These are phyloP conservation scores for Ustilago shanxiensis DNA, from an alignment of 1,284 basidiomycete species.

Conservation along the genomic window DNA sequence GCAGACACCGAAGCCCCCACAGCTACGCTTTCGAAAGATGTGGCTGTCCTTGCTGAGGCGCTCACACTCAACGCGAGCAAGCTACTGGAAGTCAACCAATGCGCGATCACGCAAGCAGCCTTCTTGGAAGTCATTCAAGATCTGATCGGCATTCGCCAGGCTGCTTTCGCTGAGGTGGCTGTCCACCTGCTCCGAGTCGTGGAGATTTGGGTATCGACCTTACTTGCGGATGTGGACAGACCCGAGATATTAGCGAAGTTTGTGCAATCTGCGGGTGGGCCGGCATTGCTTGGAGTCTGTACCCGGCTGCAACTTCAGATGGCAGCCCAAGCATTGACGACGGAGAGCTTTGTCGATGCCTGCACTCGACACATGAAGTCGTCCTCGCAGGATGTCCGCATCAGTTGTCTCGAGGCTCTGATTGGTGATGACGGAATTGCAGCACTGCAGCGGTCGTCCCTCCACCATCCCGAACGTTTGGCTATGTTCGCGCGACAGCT, in stretches of 20 bases:
- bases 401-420: constrained; percentile 41
- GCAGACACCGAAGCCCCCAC: constrained; percentile 27
- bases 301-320: constrained; percentile 32
- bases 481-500: constrained; percentile 25
- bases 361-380: constrained; percentile 16
- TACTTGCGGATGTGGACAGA: constrained; percentile 20
- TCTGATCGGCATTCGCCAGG: constrained; percentile 22
- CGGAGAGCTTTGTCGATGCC: constrained; percentile 21
- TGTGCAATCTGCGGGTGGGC: constrained; percentile 25
- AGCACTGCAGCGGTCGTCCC: constrained; percentile 24
- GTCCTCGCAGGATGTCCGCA: constrained; percentile 27
- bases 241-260: constrained; percentile 17
- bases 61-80: constrained; percentile 22
- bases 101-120: constrained; percentile 51
- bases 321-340: constrained; percentile 1
- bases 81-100: constrained; percentile 45
- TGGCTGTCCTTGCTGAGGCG: constrained; percentile 12
- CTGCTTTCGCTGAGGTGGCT: constrained; percentile 19
- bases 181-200: constrained; percentile 22
- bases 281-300: constrained; percentile 31
- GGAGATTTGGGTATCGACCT: constrained; percentile 21
- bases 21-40: constrained; percentile 12
- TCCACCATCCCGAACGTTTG: constrained; percentile 9
- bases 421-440: constrained; percentile 33
- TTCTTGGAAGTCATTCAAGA: constrained; percentile 54